Percentiles rank a stretch among this genome's conserved stretches.
phyloP scores from a whole-genome alignment of 1,284 basidiomycete species.

The Takashimella tepidaria region DNA sequence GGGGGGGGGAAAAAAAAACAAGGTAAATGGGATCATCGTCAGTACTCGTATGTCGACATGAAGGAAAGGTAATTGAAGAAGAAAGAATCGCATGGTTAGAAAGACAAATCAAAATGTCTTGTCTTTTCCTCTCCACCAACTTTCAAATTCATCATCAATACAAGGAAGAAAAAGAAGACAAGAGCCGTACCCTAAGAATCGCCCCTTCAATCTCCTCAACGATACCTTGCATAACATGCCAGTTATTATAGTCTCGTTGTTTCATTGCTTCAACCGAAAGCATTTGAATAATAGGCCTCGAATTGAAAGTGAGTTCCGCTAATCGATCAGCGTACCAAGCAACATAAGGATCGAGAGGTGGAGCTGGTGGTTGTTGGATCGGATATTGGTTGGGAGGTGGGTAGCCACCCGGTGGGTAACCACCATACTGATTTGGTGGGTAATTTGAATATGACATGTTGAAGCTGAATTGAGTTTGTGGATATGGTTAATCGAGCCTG shows the following conservation, averaged over 20 bases:
- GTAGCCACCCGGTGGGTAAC: too few relatives aligned
- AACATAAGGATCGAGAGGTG: constrained; percentile 38
- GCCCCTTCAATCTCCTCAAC: constrained; percentile 83
- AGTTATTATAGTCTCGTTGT: constrained; percentile 54
- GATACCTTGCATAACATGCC: constrained; percentile 69
- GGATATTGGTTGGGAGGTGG: neutral
- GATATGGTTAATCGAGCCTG: neutral
- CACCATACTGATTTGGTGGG: too few relatives aligned
- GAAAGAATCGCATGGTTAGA: neutral
- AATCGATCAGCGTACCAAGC: constrained; percentile 68
- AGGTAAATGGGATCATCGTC: too few relatives aligned
- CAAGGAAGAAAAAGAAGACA: constrained; percentile 32
- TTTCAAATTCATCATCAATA: neutral
- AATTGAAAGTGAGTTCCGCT: constrained; percentile 85
- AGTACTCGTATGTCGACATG: too few relatives aligned
- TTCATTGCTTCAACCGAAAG: constrained; percentile 93
- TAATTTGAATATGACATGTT: too few relatives aligned
- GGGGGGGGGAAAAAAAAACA: too few relatives aligned
- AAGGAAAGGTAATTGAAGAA: too few relatives aligned
- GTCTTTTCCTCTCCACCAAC: neutral
- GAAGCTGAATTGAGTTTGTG: too few relatives aligned
- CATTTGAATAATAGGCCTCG: constrained; percentile 88
- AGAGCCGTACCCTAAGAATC: constrained; percentile 57
- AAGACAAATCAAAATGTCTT: constrained; percentile 1
- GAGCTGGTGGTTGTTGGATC: constrained; percentile 4